phyloP scores from a whole-genome alignment of 225 moss, liverwort and hornwort species.

The Bryoerythrophyllum caledonicum region DNA sequence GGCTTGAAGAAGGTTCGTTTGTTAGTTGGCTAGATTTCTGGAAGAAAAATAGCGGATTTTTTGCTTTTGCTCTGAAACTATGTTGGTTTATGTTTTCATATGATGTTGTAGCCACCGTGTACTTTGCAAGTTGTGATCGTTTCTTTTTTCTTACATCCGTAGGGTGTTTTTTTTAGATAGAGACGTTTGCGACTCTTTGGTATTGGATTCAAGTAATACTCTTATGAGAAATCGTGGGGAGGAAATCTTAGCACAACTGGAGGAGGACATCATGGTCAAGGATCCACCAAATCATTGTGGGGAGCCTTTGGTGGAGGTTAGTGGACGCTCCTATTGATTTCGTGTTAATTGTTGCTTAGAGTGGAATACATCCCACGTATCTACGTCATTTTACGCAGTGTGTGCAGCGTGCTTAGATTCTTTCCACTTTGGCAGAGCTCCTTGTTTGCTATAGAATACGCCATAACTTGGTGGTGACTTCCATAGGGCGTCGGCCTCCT shows the following conservation, averaged over 20 bases:
- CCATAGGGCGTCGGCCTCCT: neutral
- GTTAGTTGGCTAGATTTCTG: neutral
- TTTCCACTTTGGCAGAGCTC: neutral
- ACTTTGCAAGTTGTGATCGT: conserved; percentile 7
- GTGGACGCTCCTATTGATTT: neutral
- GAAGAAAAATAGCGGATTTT: neutral
- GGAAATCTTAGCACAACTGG: conserved; percentile 1
- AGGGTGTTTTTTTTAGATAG: conserved; percentile 4
- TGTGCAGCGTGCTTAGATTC: neutral
- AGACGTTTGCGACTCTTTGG: neutral
- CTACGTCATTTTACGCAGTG: neutral
- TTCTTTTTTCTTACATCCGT: neutral
- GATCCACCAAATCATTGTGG: neutral
- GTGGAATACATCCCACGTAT: neutral
- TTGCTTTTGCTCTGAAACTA: neutral
- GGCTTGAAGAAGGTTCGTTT: neutral
- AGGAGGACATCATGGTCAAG: neutral
- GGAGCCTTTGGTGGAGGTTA: conserved; percentile 6
- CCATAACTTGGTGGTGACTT: neutral
- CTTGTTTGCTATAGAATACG: neutral
- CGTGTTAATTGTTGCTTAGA: neutral
- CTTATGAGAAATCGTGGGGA: neutral
- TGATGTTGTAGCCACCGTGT: neutral
- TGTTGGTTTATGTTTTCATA: neutral
- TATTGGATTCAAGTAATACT: neutral